Conservation (phyloP, 2,329 filamentous ascomycete species). For the Verticillium zaregamsianum region DNA sequence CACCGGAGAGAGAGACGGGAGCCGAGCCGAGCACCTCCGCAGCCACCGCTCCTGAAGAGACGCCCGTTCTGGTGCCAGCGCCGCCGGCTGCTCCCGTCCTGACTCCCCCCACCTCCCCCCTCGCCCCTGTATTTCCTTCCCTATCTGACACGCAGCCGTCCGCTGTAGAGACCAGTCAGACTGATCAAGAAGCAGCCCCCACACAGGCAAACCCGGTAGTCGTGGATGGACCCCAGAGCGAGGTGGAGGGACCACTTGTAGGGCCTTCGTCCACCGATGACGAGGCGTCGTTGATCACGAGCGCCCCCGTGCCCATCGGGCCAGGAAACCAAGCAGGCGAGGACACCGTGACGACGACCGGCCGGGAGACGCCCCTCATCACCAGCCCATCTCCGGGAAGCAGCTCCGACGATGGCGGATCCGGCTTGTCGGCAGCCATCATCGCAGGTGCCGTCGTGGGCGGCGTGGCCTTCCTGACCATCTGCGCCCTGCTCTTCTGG, state of each 20-base stretch:
- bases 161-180: conserved; percentile 26
- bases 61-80: neutral
- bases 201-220: conserved; percentile 4
- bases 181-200: conserved; percentile 27
- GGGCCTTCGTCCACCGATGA: neutral
- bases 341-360: conserved; percentile 1
- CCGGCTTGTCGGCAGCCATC: conserved; percentile 28
- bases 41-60: neutral
- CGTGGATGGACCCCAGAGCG: neutral
- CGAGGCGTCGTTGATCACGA: neutral
- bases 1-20: neutral
- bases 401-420: conserved; percentile 19
- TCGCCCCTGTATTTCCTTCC: conserved; percentile 1
- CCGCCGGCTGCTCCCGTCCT: neutral
- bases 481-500: conserved; percentile 47
- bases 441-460: conserved; percentile 50
- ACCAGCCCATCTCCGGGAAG: conserved; percentile 1
- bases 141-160: conserved; percentile 9
- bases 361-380: neutral
- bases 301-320: neutral
- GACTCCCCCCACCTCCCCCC: neutral
- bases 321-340: conserved; percentile 10
- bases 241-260: neutral
- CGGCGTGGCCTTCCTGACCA: conserved; percentile 37
- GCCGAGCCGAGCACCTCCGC: neutral